These are phyloP conservation scores for Deinandra increscens DNA, from an alignment of 129 eudicot species.

Conservation along the genomic window DNA sequence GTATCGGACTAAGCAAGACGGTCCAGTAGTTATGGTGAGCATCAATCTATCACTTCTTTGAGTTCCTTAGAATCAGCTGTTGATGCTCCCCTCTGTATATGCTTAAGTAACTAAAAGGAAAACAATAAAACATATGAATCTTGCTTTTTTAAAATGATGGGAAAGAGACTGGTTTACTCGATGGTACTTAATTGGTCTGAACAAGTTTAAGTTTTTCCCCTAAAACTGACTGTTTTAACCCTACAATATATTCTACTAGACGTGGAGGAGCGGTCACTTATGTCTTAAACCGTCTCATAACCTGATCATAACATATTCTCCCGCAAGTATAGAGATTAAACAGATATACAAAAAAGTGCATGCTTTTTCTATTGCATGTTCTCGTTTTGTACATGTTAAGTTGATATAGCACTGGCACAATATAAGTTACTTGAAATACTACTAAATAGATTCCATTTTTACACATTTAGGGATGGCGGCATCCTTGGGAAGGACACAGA, in stretches of 20 bases:
- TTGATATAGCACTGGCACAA: background rate
- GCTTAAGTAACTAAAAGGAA: background rate
- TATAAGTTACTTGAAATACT: background rate
- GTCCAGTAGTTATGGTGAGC: constrained; percentile 82
- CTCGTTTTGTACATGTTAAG: background rate
- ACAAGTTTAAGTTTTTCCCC: too few relatives aligned
- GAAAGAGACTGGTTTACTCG: background rate
- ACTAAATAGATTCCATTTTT: background rate
- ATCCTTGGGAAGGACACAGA: constrained; percentile 84
- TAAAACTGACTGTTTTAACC: background rate
- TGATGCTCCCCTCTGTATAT: background rate
- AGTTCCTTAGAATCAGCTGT: background rate
- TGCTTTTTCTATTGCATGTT: background rate
- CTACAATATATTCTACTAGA: background rate
- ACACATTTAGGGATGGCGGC: constrained; percentile 65
- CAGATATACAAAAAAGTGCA: background rate
- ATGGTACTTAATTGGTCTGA: background rate
- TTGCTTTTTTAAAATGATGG: background rate
- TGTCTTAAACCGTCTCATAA: too few relatives aligned
- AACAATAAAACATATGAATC: background rate
- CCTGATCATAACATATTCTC: background rate
- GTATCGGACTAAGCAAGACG: constrained; percentile 83
- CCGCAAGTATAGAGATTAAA: too few relatives aligned
- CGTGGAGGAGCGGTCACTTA: background rate
- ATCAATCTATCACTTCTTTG: background rate